Evolutionary conservation across 768 basidiomycete species (phyloP), one percentile per base, ranked within the genome.

Genomic region (Suillus decipiens): DNA sequence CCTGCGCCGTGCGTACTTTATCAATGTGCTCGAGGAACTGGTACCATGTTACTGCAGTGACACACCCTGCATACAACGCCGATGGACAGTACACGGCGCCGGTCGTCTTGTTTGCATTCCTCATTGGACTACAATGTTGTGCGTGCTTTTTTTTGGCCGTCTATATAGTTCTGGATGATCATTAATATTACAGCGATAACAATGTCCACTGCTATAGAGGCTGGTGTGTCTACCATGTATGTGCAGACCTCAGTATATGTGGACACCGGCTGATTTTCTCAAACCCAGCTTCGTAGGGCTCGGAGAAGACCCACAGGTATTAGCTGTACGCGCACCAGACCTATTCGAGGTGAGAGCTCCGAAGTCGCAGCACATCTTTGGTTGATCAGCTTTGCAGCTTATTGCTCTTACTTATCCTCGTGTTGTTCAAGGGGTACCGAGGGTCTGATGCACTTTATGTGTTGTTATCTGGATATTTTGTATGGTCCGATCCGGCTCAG

Each of bases 191-290:
- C 64, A 90, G 89, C 85, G 17, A 73, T 89, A 64, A 90, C 89
- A 7, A 76, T 91, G 64, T 84, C 86, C 2, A 87, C 88, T 14
- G 86, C 89, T 4, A 86, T 93, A 67, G 92, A 94, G 71, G 92
- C 91, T 15, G 93, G 92, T 57, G 92, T 95, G 1, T 93, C 92
- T 2, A 94, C 92, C 2, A 93, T 94, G 86, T 92, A 73, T 66
- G 84, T 71, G 33, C 41, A 41, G 7, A 41, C 17, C 37, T 22
- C 17, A 10, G 31, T 33, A 5, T 8, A 58, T 15, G 17, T 12
- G 55, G 6, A 47, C 37, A 53, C 41, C 28, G 51, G 59, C 10
- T 47, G 33, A 54, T 59, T 36, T 45, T 47, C 34, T 33, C 10
- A 17, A 17, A 41, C 1, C 37, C 61, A 90, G 89, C 41, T 92